Evolutionary conservation across 371 early-diverging fungal species (phyloP), one percentile per base, ranked within the genome.

Genomic region (Mortierella sp.): DNA sequence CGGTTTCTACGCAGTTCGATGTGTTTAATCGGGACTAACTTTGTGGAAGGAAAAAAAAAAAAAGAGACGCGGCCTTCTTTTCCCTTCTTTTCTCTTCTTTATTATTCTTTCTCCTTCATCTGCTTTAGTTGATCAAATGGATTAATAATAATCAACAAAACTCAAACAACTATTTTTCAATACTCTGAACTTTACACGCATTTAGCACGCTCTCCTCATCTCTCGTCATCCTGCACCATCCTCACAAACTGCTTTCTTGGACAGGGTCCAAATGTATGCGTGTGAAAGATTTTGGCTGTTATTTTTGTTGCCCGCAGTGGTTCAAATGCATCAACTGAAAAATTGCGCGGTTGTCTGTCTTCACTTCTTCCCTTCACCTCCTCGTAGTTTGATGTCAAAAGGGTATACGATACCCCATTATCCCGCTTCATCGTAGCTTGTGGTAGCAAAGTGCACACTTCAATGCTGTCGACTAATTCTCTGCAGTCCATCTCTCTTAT

Each of bases 171-270:
- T 63, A 6, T 63, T 16, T 1, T 8, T 60, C 19, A 19, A 19
- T 5, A 2, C 14, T 63, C 31, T 9, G 34, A 63, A 34, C 63
- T 63, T 28, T 63, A 63, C 63, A 34, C 7, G 19, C 28, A 5
- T 31, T 63, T 63, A 63, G 63, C 63, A 63, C 63, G 21, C 38
- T 9, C 19, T 8, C 63, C 14, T 6, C 63, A 63, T 63, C 63
- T 63, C 7, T 63, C 63, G 63, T 34, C 63, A 63, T 63, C 63
- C 60, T 34, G 19, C 63, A 63, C 63, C 63, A 63, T 63, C 63
- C 6, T 4, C 28, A 34, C 31, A 60, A 60, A 34, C 63, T 19
- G 63, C 63, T 63, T 63, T 63, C 63, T 63, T 63, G 63, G 63
- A 31, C 63, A 19, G 38, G 19, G 16, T 19, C 38, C 16, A 28